A percentile compares a stretch with the other conserved stretches of the same genome.
These are phyloP conservation scores for Cymbopogon flexuosus DNA, from an alignment of 202 grass and related monocot species.

Conservation along the genomic window DNA sequence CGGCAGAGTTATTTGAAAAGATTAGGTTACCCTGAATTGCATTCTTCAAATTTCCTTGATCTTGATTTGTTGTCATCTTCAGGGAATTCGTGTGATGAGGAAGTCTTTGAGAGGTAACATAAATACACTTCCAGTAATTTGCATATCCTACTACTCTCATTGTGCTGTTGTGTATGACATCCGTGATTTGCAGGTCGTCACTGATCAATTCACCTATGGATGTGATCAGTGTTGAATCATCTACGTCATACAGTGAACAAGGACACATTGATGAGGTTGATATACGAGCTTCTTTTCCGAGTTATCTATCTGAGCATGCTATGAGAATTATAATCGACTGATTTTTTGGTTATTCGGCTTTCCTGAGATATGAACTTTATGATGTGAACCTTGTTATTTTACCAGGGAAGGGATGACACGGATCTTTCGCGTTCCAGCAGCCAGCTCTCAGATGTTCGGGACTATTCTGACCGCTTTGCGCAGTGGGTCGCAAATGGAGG, in stretches of 20 bases:
- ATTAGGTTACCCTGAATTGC: conserved; percentile 57
- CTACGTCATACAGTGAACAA: conserved; percentile 43
- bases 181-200: conserved; percentile 48
- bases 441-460: conserved; percentile 30
- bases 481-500: conserved; percentile 68
- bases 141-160: background rate
- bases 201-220: conserved; percentile 69
- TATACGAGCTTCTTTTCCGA: background rate
- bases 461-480: conserved; percentile 71
- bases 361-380: background rate
- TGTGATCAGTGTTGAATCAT: conserved; percentile 49
- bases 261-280: conserved; percentile 43
- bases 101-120: conserved; percentile 66
- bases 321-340: background rate
- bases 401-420: conserved; percentile 52
- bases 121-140: conserved; percentile 11
- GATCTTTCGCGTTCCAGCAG: conserved; percentile 38
- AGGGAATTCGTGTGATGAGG: conserved; percentile 83
- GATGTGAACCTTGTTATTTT: background rate
- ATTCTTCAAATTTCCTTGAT: conserved; percentile 89
- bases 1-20: conserved; percentile 49
- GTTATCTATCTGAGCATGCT: background rate
- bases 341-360: background rate
- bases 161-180: conserved; percentile 18
- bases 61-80: conserved; percentile 90